Evolutionary conservation across 208 protist genomes (phyloP).

Genomic region (Herpetomonas samuelpessoai): DNA sequence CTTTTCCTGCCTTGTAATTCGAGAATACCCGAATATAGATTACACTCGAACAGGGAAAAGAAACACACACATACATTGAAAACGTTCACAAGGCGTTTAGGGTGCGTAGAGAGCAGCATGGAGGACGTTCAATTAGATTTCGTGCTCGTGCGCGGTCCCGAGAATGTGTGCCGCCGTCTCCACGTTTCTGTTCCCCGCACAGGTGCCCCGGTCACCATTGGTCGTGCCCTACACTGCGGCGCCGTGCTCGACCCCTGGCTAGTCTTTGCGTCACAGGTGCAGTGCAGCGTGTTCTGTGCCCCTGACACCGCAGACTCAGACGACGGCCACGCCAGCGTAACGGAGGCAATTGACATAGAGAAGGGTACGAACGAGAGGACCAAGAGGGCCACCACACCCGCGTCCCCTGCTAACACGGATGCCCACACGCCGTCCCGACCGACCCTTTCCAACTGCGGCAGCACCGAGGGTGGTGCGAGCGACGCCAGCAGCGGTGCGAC

Average conservation of each 20-base stretch:
- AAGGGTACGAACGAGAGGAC: too few relatives aligned
- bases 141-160: slow-evolving; percentile 63
- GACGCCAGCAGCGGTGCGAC: not conserved
- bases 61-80: too few relatives aligned
- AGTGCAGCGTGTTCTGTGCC: slow-evolving; percentile 60
- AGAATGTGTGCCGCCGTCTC: slow-evolving; percentile 38
- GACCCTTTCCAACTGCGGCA: not conserved
- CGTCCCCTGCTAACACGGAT: too few relatives aligned
- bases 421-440: not conserved
- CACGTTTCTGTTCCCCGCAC: slow-evolving; percentile 31
- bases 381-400: too few relatives aligned
- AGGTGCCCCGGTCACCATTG: slow-evolving; percentile 55
- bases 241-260: slow-evolving; percentile 64
- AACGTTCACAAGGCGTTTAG: too few relatives aligned
- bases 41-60: too few relatives aligned
- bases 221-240: slow-evolving; percentile 51
- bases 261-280: slow-evolving; percentile 79
- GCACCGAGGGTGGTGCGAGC: not conserved
- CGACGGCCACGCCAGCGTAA: not conserved
- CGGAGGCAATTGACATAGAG: not conserved
- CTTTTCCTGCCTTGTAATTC: too few relatives aligned
- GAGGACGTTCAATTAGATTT: slow-evolving; percentile 33
- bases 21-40: too few relatives aligned
- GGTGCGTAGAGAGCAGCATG: too few relatives aligned
- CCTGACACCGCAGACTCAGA: not conserved